Evolutionary conservation across 805 yeast genomes (phyloP).

Genomic region (Pichia membranifaciens): DNA sequence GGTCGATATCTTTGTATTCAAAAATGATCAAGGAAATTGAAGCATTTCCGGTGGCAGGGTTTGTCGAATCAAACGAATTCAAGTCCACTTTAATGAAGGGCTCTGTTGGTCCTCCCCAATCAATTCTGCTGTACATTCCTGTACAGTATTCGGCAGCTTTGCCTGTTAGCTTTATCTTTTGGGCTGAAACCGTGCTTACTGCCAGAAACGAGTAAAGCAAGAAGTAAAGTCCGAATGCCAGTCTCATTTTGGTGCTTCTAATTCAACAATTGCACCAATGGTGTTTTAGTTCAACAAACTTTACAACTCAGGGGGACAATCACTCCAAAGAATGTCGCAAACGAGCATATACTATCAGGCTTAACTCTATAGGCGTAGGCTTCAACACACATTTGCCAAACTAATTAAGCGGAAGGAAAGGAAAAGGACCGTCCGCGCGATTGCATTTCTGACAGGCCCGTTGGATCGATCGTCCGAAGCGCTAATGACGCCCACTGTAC

Average conservation of each 20-base stretch:
- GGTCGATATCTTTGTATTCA: constrained; percentile 72
- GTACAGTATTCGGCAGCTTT: constrained; percentile 65
- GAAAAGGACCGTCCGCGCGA: too few species aligned
- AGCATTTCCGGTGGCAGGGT: constrained; percentile 35
- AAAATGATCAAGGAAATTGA: constrained; percentile 66
- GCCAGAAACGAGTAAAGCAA: neutral
- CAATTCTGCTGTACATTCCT: constrained; percentile 82
- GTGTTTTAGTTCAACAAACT: too few species aligned
- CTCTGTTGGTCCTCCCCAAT: constrained; percentile 76
- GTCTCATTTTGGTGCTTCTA: neutral
- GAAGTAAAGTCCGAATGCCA: neutral
- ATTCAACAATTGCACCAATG: too few species aligned
- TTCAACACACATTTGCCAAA: too few species aligned
- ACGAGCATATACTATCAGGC: too few species aligned
- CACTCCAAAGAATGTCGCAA: too few species aligned
- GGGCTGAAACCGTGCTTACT: constrained; percentile 28
- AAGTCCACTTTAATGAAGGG: constrained; percentile 54
- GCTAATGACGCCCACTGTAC: too few species aligned
- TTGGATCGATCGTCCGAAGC: too few species aligned
- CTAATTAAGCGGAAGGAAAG: too few species aligned
- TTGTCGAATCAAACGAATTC: constrained; percentile 25
- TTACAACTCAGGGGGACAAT: too few species aligned
- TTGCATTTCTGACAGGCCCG: too few species aligned
- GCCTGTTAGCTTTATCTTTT: constrained; percentile 44
- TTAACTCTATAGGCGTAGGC: too few species aligned